Percentiles rank a stretch among this genome's conserved stretches.
These are phyloP conservation scores for Metschnikowia reukaufii DNA, from an alignment of 805 yeast genomes.

Conservation along the genomic window DNA sequence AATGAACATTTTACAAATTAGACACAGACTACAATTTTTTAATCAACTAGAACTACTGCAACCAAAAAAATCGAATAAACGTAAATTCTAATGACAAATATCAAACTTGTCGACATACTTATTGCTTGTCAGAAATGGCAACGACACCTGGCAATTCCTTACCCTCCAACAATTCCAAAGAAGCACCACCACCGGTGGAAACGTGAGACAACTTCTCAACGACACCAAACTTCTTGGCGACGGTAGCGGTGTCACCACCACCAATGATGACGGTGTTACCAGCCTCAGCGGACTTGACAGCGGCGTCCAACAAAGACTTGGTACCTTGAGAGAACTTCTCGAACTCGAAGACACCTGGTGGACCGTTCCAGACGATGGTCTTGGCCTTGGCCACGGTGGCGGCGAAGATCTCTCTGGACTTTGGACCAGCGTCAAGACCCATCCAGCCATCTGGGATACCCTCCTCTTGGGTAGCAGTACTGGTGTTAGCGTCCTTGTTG, in stretches of 20 bases:
- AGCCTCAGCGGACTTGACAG: constrained; percentile 77
- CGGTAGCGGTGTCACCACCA: constrained; percentile 99
- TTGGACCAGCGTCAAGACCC: constrained; percentile 96
- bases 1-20: not conserved
- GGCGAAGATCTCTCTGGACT: constrained; percentile 75
- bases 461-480: constrained; percentile 79
- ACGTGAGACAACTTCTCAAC: constrained; percentile 96
- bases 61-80: not conserved
- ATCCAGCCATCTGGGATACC: constrained; percentile 96
- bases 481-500: constrained; percentile 84
- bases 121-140: constrained; percentile 74
- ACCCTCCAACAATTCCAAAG: constrained; percentile 97
- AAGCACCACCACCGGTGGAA: constrained; percentile 99
- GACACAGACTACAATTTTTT: not conserved
- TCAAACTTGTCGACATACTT: constrained; percentile 5
- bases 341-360: constrained; percentile 99
- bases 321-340: constrained; percentile 91
- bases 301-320: constrained; percentile 83
- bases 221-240: constrained; percentile 97
- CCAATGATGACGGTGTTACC: constrained; percentile 97
- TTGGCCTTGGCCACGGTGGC: constrained; percentile 87
- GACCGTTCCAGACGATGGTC: constrained; percentile 99
- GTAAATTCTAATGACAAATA: constrained; percentile 4
- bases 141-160: constrained; percentile 97
- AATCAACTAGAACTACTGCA: no score